Evolutionary conservation across 140 eudicot species (phyloP).

Genomic region (Bidens hawaiensis): DNA sequence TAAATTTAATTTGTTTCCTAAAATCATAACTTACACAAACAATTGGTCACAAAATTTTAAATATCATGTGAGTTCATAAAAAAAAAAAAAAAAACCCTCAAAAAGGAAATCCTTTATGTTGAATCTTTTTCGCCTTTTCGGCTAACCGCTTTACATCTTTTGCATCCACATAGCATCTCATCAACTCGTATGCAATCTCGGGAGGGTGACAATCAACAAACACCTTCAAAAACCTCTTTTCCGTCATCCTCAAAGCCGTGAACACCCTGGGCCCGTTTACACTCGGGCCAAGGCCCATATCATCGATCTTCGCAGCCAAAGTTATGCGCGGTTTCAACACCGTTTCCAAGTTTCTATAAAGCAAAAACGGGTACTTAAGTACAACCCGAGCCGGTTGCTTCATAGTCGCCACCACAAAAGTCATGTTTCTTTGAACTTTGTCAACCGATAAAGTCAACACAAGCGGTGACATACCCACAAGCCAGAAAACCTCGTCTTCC

Average conservation of each 20-base stretch:
- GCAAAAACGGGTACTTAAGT: slow-evolving; percentile 43
- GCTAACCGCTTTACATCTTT: slow-evolving; percentile 59
- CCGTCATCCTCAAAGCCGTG: slow-evolving; percentile 75
- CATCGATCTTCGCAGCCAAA: slow-evolving; percentile 50
- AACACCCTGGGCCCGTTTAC: slow-evolving; percentile 48
- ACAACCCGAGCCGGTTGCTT: slow-evolving; percentile 47
- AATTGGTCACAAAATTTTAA: background rate
- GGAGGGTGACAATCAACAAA: slow-evolving; percentile 52
- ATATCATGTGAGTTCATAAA: background rate
- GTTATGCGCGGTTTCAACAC: slow-evolving; percentile 56
- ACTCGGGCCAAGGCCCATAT: slow-evolving; percentile 57
- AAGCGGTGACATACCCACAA: slow-evolving; percentile 54
- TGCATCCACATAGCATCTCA: slow-evolving; percentile 41
- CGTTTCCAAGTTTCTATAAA: slow-evolving; percentile 44
- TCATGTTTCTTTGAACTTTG: slow-evolving; percentile 79
- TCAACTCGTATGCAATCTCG: slow-evolving; percentile 48
- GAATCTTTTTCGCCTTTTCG: slow-evolving; percentile 39
- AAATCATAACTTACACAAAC: slow-evolving; percentile 2
- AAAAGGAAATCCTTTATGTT: slow-evolving; percentile 55
- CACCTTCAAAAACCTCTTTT: slow-evolving; percentile 45
- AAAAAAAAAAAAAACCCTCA: slow-evolving; percentile 14
- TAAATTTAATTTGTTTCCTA: slow-evolving; percentile 11
- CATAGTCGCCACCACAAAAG: slow-evolving; percentile 58
- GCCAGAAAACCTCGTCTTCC: slow-evolving; percentile 55
- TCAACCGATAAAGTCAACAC: slow-evolving; percentile 64